phyloP scores from a whole-genome alignment of 371 early-diverging fungal genomes.

The Dichotomocladium elegans region DNA sequence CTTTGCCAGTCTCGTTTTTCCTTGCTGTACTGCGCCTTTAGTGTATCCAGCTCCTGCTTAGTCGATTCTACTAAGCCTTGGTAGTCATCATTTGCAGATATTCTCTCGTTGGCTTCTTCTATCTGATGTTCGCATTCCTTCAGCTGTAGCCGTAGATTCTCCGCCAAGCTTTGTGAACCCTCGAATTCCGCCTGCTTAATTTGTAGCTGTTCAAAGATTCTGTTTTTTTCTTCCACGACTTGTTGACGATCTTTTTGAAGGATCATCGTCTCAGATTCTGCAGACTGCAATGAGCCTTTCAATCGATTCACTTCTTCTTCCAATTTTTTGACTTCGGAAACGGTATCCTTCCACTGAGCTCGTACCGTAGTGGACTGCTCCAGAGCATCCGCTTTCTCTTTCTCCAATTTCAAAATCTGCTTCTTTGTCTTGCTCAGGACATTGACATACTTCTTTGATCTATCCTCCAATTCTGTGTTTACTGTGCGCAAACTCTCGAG shows the following conservation, averaged over 20 bases:
- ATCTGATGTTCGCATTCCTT: slow-evolving; percentile 47
- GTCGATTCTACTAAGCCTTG: slow-evolving; percentile 19
- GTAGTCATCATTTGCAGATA: slow-evolving; percentile 48
- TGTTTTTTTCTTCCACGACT: slow-evolving; percentile 52
- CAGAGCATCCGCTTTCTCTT: slow-evolving; percentile 52
- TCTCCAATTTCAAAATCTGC: slow-evolving; percentile 53
- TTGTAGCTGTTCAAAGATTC: slow-evolving; percentile 60
- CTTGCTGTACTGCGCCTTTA: slow-evolving; percentile 29
- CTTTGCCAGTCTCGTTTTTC: slow-evolving; percentile 18
- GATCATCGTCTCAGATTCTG: slow-evolving; percentile 32
- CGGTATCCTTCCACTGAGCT: neutral
- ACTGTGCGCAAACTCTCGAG: slow-evolving; percentile 34
- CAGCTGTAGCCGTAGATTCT: slow-evolving; percentile 51
- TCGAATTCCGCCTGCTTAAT: slow-evolving; percentile 70
- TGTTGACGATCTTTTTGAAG: slow-evolving; percentile 40
- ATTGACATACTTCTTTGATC: slow-evolving; percentile 45
- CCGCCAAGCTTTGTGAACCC: slow-evolving; percentile 58
- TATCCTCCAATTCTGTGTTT: slow-evolving; percentile 50
- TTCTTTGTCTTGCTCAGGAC: slow-evolving; percentile 54
- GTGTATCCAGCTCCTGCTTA: slow-evolving; percentile 22
- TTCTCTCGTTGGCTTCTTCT: slow-evolving; percentile 49
- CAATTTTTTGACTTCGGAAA: slow-evolving; percentile 15
- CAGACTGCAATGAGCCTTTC: slow-evolving; percentile 25
- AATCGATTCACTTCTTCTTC: slow-evolving; percentile 26
- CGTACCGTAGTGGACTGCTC: slow-evolving; percentile 43